Conservation (phyloP, 106 monocot species). For the Allium fistulosum region DNA sequence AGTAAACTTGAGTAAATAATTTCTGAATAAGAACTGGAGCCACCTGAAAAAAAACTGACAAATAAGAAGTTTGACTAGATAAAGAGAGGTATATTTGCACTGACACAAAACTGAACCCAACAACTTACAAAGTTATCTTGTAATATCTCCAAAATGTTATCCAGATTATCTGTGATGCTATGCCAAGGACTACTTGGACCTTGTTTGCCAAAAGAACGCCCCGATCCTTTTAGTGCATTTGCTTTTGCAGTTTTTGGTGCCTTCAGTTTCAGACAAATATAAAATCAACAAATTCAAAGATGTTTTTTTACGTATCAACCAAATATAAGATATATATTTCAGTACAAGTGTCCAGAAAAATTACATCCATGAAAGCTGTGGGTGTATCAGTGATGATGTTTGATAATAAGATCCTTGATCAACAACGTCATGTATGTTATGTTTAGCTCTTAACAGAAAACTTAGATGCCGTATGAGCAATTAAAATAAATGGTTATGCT, state of each 20-base stretch:
- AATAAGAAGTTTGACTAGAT: background rate
- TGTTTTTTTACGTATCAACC: too few species aligned
- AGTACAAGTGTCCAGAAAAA: too few species aligned
- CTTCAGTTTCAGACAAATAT: conserved; percentile 19
- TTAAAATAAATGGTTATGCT: too few species aligned
- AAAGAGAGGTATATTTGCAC: too few species aligned
- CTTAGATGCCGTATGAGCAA: too few species aligned
- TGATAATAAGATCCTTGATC: too few species aligned
- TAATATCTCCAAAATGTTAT: conserved; percentile 57
- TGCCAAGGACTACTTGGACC: conserved; percentile 68
- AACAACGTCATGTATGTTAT: too few species aligned
- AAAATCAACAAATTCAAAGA: background rate
- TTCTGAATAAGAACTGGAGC: conserved; percentile 68
- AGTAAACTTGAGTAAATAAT: conserved; percentile 74
- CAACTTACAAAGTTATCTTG: conserved; percentile 87
- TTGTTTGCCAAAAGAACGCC: conserved; percentile 60
- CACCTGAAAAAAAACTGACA: conserved; percentile 39
- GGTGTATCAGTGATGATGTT: too few species aligned
- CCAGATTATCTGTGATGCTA: conserved; percentile 55
- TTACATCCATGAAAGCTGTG: too few species aligned
- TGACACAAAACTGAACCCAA: too few species aligned
- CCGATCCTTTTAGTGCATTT: conserved; percentile 43
- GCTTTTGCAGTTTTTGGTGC: conserved; percentile 60
- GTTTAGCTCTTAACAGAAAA: too few species aligned
- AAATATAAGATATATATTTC: too few species aligned